These are phyloP conservation scores for Stagonosporopsis rhizophila DNA, from an alignment of 2,329 filamentous ascomycete species.

Conservation along the genomic window DNA sequence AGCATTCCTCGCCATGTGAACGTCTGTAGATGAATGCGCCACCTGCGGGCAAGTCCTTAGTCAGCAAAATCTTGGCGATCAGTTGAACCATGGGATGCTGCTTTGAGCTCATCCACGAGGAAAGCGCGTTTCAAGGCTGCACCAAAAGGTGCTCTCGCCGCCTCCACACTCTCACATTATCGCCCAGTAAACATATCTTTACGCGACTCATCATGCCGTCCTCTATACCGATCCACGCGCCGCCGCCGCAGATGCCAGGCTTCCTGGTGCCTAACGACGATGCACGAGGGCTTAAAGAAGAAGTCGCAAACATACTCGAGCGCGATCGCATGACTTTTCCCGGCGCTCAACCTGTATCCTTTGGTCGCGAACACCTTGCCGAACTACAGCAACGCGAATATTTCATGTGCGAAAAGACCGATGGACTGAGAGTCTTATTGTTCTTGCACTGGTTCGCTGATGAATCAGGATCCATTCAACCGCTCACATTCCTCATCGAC, in stretches of 20 bases:
- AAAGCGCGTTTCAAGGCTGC: slow-evolving; percentile 1
- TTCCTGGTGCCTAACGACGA: slow-evolving; percentile 31
- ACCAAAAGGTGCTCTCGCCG: background rate
- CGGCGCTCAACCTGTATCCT: slow-evolving; percentile 93
- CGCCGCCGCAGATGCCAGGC: slow-evolving; percentile 48
- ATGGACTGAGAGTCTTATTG: slow-evolving; percentile 93
- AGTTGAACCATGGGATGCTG: background rate
- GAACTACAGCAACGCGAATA: slow-evolving; percentile 87
- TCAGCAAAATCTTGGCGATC: background rate
- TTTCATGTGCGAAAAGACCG: slow-evolving; percentile 98
- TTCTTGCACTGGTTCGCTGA: slow-evolving; percentile 76
- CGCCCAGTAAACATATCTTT: background rate
- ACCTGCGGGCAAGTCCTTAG: slow-evolving; percentile 3
- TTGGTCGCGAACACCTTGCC: slow-evolving; percentile 79
- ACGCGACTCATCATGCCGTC: slow-evolving; percentile 28
- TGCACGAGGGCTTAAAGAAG: slow-evolving; percentile 65
- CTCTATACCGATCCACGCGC: slow-evolving; percentile 26
- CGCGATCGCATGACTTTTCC: slow-evolving; percentile 76
- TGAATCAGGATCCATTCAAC: slow-evolving; percentile 24
- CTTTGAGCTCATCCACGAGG: slow-evolving; percentile 8
- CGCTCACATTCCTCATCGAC: slow-evolving; percentile 88
- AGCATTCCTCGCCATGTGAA: background rate
- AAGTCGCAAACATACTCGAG: slow-evolving; percentile 78
- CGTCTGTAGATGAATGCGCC: too few relatives aligned
- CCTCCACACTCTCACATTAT: background rate